Evolutionary conservation across 2,329 filamentous ascomycete species (phyloP), one percentile per base, ranked within the genome.

Genomic region (Trichoderma koningiopsis): DNA sequence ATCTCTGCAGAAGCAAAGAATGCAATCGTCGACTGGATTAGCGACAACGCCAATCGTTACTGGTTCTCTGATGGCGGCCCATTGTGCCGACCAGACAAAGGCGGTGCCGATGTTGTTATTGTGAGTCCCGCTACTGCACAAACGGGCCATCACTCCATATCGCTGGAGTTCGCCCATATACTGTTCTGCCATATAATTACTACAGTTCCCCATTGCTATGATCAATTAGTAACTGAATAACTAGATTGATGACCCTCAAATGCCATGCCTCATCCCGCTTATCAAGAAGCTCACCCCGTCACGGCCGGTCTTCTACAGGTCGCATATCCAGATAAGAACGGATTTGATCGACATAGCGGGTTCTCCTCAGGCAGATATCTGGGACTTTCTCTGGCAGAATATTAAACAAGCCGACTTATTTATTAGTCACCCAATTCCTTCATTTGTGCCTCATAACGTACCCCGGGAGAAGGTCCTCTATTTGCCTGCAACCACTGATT

Each of bases 401-500:
- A 91, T 93, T 74, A 85, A 91, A 75, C 79, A 86, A 1, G 89
- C 91, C 11, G 92, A 96, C 78, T 82, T 93, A 77, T 96, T 94
- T 79, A 91, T 96, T 79, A 93, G 91, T 74, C 92, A 96, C 73
- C 92, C 93, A 0, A 91, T 96, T 65, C 88, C 87, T 53, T 83
- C 85, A 29, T 96, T 95, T 73, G 91, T 96, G 11, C 92, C 92
- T 2, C 80, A 83, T 35, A 89, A 83, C 68, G 91, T 96, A 5
- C 87, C 89, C 1, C 80, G 79, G 1, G 83, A 89, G 65, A 91
- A 87, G 73, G 89, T 95, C 0, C 89, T 87, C 1, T 94, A 94
- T 77, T 83, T 95, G 76, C 92, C 92, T 3, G 92, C 92, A 13
- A 92, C 92, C 0, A 95, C 92, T 0, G 92, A 96, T 78, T 96